Evolutionary conservation across 805 yeast genomes (phyloP).

Genomic region (Candida insectorum): DNA sequence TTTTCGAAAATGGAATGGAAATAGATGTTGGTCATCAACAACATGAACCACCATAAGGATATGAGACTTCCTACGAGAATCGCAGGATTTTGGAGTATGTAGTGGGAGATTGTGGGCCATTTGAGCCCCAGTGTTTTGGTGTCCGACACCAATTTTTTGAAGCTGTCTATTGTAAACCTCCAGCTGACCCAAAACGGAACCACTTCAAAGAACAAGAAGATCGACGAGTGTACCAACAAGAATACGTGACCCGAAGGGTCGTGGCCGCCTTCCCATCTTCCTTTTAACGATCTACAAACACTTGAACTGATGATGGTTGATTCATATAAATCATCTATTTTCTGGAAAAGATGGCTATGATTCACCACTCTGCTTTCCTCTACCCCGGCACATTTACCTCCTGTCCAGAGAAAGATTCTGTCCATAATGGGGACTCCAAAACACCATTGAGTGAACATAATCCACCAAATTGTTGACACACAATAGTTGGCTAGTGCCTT

Average conservation of each 20-base stretch:
- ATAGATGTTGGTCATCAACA: conserved; percentile 75
- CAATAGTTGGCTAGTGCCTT: conserved; percentile 41
- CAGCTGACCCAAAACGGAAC: conserved; percentile 36
- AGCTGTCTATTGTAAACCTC: conserved; percentile 7
- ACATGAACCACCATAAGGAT: conserved; percentile 79
- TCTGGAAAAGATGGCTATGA: conserved; percentile 11
- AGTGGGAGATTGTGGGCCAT: not conserved
- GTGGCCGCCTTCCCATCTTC: conserved; percentile 78
- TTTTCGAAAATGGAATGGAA: conserved; percentile 83
- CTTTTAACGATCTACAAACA: conserved; percentile 47
- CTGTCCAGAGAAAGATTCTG: conserved; percentile 69
- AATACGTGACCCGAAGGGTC: conserved; percentile 97
- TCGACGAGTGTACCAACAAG: conserved; percentile 61
- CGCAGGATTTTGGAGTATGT: conserved; percentile 22
- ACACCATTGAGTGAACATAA: conserved; percentile 81
- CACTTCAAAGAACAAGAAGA: conserved; percentile 65
- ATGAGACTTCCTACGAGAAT: conserved; percentile 22
- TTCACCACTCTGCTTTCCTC: conserved; percentile 5
- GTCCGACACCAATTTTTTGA: not conserved
- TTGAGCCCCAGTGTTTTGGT: not conserved
- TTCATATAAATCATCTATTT: conserved; percentile 8
- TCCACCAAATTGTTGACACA: conserved; percentile 76
- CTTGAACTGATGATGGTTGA: conserved; percentile 24
- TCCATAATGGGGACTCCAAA: conserved; percentile 90
- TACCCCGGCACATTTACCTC: conserved; percentile 66